Evolutionary conservation across 768 basidiomycete species (phyloP).

Genomic region (Psilocybe sp.): DNA sequence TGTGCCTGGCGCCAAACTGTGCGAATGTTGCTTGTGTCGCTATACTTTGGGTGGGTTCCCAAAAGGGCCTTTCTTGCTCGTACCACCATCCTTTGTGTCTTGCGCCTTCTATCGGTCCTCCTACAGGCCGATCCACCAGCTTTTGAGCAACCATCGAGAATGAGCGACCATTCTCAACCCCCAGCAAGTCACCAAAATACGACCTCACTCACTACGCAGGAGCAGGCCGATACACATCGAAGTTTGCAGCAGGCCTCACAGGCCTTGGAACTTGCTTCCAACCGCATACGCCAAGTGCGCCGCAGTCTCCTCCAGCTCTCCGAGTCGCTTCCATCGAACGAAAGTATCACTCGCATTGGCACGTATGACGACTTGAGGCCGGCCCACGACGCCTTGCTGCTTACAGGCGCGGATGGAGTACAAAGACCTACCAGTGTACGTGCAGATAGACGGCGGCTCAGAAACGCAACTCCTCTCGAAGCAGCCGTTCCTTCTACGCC

Average conservation of each 20-base stretch:
- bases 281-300: slow-evolving; percentile 52
- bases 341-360: slow-evolving; percentile 10
- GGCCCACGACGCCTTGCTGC: slow-evolving; percentile 34
- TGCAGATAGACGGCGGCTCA: slow-evolving; percentile 1
- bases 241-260: slow-evolving; percentile 47
- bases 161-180: too few relatives aligned
- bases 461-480: too few relatives aligned
- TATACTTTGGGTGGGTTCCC: too few relatives aligned
- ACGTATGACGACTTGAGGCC: slow-evolving; percentile 32
- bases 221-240: slow-evolving; percentile 14
- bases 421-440: slow-evolving; percentile 6
- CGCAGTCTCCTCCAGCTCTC: slow-evolving; percentile 45
- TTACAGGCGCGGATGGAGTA: slow-evolving; percentile 20
- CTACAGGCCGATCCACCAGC: too few relatives aligned
- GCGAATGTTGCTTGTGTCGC: too few relatives aligned
- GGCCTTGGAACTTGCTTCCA: slow-evolving; percentile 54
- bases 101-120: too few relatives aligned
- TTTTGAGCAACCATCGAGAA: too few relatives aligned
- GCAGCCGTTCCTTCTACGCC: not conserved
- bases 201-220: slow-evolving; percentile 1
- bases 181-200: not conserved
- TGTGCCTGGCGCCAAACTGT: too few relatives aligned
- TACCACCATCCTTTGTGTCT: too few relatives aligned
- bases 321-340: slow-evolving; percentile 25
- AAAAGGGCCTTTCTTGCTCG: too few relatives aligned